Evolutionary conservation across 2,329 filamentous ascomycete genomes (phyloP).

Genomic region (Pseudogymnoascus destructans): DNA sequence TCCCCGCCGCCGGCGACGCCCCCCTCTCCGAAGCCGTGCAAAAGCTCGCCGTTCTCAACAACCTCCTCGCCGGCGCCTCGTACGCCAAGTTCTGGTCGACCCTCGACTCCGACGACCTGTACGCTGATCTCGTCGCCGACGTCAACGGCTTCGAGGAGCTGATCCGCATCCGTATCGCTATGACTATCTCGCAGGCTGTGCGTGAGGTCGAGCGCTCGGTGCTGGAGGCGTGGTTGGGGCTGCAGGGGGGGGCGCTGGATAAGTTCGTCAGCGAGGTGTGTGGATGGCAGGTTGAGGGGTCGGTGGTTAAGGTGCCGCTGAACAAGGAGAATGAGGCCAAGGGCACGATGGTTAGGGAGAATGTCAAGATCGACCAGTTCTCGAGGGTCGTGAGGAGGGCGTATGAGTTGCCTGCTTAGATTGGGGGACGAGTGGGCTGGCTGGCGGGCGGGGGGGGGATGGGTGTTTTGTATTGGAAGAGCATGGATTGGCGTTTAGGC

Average conservation of each 20-base stretch:
- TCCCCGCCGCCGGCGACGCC: slow-evolving; percentile 45
- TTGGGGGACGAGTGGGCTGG: slow-evolving; percentile 26
- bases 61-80: slow-evolving; percentile 76
- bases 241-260: slow-evolving; percentile 52
- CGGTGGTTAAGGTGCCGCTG: slow-evolving; percentile 62
- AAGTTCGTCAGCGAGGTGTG: slow-evolving; percentile 78
- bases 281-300: slow-evolving; percentile 62
- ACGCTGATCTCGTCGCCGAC: slow-evolving; percentile 89
- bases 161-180: slow-evolving; percentile 78
- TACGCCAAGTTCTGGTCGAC: slow-evolving; percentile 90
- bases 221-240: slow-evolving; percentile 63
- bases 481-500: slow-evolving; percentile 5
- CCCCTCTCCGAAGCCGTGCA: slow-evolving; percentile 71
- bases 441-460: neutral
- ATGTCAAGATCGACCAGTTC: slow-evolving; percentile 84
- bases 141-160: slow-evolving; percentile 91
- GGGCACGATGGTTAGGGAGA: slow-evolving; percentile 88
- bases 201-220: slow-evolving; percentile 56
- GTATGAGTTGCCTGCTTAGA: slow-evolving; percentile 67
- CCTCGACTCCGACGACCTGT: slow-evolving; percentile 85
- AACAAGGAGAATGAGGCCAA: slow-evolving; percentile 98
- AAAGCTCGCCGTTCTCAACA: slow-evolving; percentile 54
- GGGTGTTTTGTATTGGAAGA: slow-evolving; percentile 7
- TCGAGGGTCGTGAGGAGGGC: slow-evolving; percentile 66
- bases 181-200: slow-evolving; percentile 70